Conservation (phyloP, 306 rosid species). For the Luffa aegyptiaca region DNA sequence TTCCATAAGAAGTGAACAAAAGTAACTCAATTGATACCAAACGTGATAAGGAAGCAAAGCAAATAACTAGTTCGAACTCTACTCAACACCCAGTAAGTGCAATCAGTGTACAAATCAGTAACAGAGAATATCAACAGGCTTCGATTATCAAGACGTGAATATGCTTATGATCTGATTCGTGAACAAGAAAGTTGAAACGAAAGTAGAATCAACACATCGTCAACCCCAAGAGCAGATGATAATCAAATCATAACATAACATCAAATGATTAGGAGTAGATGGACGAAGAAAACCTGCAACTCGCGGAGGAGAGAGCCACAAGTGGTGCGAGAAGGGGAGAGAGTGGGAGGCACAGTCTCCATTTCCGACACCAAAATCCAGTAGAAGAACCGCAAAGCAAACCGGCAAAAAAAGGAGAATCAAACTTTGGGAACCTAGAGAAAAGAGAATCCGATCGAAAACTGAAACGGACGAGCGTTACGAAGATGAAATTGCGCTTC, state of each 20-base stretch:
- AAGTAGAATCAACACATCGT: background rate
- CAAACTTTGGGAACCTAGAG: slow-evolving; percentile 15
- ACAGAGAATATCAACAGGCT: background rate
- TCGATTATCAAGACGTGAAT: background rate
- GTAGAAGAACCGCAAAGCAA: background rate
- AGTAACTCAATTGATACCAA: background rate
- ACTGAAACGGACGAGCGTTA: slow-evolving; percentile 8
- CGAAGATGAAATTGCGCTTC: background rate
- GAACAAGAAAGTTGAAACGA: background rate
- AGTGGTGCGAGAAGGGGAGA: slow-evolving; percentile 79
- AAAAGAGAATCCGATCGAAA: background rate
- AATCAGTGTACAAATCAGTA: background rate
- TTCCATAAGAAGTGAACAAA: background rate
- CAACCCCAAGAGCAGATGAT: background rate
- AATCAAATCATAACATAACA: background rate
- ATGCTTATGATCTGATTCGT: background rate
- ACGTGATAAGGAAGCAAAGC: background rate
- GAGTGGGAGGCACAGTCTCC: slow-evolving; percentile 27
- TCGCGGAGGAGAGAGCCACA: slow-evolving; percentile 85
- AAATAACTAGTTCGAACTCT: background rate
- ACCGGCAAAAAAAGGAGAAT: background rate
- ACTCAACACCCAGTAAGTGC: background rate
- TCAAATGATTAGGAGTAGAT: background rate
- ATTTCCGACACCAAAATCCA: slow-evolving; percentile 17
- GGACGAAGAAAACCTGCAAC: slow-evolving; percentile 51